Conservation (phyloP, 2,329 filamentous ascomycete genomes). For the Pseudogymnoascus sp. region DNA sequence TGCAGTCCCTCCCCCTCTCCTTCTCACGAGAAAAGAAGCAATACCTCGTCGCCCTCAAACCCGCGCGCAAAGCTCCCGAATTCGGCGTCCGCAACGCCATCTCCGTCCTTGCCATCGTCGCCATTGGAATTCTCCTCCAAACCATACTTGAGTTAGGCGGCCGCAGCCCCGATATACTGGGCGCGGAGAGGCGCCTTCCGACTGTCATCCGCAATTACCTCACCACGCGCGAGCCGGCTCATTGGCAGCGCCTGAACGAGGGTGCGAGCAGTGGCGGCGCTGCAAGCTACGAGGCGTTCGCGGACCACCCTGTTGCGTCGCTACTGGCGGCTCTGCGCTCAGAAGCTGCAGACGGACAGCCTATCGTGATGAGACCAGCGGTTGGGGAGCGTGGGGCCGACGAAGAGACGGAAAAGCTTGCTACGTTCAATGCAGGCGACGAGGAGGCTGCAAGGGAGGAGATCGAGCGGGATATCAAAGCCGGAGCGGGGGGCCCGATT, state of each 20-base stretch:
- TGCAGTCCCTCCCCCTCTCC: constrained; percentile 29
- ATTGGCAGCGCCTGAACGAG: not conserved
- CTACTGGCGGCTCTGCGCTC: constrained; percentile 2
- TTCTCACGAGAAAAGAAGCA: constrained; percentile 12
- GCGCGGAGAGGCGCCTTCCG: constrained; percentile 20
- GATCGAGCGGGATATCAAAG: constrained; percentile 7
- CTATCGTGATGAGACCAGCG: not conserved
- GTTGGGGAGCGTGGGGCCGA: not conserved
- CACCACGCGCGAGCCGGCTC: not conserved
- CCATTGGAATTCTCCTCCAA: constrained; percentile 24
- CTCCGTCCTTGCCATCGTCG: constrained; percentile 19
- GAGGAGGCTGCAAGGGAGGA: constrained; percentile 15
- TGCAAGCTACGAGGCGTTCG: not conserved
- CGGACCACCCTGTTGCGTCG: not conserved
- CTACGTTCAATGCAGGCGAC: constrained; percentile 10
- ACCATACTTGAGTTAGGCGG: constrained; percentile 26
- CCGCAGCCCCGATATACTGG: constrained; percentile 19
- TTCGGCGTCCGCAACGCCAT: constrained; percentile 15
- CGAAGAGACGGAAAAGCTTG: constrained; percentile 11
- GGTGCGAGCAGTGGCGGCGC: not conserved
- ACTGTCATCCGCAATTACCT: not conserved
- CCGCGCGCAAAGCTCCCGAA: not conserved
- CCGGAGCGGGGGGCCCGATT: constrained; percentile 5
- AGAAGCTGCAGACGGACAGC: constrained; percentile 5
- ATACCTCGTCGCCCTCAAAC: constrained; percentile 9